Conservation (phyloP, 2,329 filamentous ascomycete species). For the Coniella vitis region DNA sequence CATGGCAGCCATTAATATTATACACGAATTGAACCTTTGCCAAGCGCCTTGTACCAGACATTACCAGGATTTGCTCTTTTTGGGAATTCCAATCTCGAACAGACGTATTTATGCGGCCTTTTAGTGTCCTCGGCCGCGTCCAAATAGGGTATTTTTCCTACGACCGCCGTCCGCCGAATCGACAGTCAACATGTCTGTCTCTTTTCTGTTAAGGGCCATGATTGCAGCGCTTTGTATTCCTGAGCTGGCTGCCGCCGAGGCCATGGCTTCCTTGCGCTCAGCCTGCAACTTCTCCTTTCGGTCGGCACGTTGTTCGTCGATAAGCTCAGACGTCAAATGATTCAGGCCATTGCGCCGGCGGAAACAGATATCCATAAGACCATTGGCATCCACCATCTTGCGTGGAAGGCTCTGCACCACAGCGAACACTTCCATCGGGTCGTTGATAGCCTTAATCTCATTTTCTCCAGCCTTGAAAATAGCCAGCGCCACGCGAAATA, state of each 20-base stretch:
- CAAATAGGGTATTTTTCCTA: slow-evolving; percentile 41
- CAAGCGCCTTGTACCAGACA: too few relatives aligned
- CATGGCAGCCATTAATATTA: slow-evolving; percentile 13
- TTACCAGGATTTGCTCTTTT: slow-evolving; percentile 3
- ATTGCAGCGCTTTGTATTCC: slow-evolving; percentile 9
- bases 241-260: slow-evolving; percentile 12
- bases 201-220: slow-evolving; percentile 18
- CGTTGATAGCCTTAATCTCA: slow-evolving; percentile 70
- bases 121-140: slow-evolving; percentile 17
- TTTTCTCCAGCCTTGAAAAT: slow-evolving; percentile 84
- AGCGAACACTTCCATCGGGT: slow-evolving; percentile 94
- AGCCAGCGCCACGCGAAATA: slow-evolving; percentile 84
- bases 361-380: slow-evolving; percentile 76
- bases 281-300: slow-evolving; percentile 48
- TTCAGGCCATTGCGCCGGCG: slow-evolving; percentile 73
- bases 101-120: slow-evolving; percentile 9
- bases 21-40: slow-evolving; percentile 12
- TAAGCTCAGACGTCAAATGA: slow-evolving; percentile 71
- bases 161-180: slow-evolving; percentile 22
- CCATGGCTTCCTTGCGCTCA: slow-evolving; percentile 32
- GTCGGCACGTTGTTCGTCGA: slow-evolving; percentile 69
- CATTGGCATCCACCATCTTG: slow-evolving; percentile 73
- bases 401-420: slow-evolving; percentile 84
- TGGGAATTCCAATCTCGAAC: slow-evolving; percentile 1
- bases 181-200: slow-evolving; percentile 26